Evolutionary conservation across 371 early-diverging fungal species (phyloP), one percentile per base, ranked within the genome.

Genomic region (Mucor circinelloides): DNA sequence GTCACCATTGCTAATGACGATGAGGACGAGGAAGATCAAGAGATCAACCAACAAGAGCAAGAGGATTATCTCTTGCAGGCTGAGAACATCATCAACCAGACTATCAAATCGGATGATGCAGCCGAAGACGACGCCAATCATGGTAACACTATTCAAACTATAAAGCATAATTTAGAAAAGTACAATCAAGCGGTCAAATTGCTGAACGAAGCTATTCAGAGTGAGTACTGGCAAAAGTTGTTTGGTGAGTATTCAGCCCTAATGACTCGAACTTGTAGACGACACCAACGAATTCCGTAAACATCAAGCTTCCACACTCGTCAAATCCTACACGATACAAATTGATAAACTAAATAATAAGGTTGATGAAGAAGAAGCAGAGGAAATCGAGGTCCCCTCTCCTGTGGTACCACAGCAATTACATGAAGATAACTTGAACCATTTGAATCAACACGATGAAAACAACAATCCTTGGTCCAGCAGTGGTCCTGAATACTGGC

Each of bases 21-120:
- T 0, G 64, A 67, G 8, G 46, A 55, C 13, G 27, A 34, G 5
- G 40, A n/a, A 3, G 19, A 44, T 54, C 58, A 25, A 54, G 44
- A 27, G 21, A 42, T 40, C 46, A 48, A 36, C 10, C 50, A 46
- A 59, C 38, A 50, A 3, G 59, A 46, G 8, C 27, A 27, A 9
- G 57, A 69, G 7, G 74, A 70, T 70, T 64, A 64, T 50, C 44
- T 69, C 34, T 48, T 59, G 31, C 34, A 63, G 23, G 69, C 62
- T 58, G 79, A 81, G 32, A 69, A 68, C 1, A 68, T 77, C 9
- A 72, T 78, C 6, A 72, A 48, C 34, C 61, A 73, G 38, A 23
- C 40, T 60, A 55, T 54, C 12, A 67, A 69, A 58, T 48, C 56
- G 50, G 65, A 55, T 63, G 32, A 64, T 58, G 28, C 32, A 13